Conservation (phyloP, 768 basidiomycete genomes). For the Mycena pura region DNA sequence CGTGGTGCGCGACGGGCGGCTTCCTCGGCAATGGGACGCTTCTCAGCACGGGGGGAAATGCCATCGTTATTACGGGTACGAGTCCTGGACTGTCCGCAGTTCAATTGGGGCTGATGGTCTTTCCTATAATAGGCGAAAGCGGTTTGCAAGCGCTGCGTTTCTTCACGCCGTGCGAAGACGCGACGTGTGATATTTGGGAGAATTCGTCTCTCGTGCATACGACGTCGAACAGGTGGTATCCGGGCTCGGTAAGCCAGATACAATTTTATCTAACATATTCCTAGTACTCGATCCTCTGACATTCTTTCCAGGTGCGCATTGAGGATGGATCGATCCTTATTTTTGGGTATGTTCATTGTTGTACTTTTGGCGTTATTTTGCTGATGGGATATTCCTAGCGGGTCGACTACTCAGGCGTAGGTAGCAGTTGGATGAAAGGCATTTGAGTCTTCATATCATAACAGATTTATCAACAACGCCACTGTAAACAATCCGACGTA, state of each 20-base stretch:
- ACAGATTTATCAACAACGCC: not conserved
- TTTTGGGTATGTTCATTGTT: too few species aligned
- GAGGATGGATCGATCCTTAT: too few species aligned
- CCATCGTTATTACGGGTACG: conserved; percentile 6
- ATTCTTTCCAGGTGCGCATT: not conserved
- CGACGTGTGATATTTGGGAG: too few species aligned
- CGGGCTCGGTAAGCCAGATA: too few species aligned
- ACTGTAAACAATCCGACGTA: conserved; percentile 58
- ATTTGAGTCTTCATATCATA: conserved; percentile 41
- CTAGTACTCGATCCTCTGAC: not conserved
- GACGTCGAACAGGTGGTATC: too few species aligned
- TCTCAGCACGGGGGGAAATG: conserved; percentile 28
- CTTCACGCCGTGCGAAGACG: too few species aligned
- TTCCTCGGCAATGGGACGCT: conserved; percentile 49
- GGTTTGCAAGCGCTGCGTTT: too few species aligned
- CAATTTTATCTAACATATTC: conserved; percentile 35
- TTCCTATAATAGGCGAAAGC: conserved; percentile 8
- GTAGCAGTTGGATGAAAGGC: not conserved
- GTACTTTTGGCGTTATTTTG: conserved; percentile 15
- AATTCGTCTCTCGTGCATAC: too few species aligned
- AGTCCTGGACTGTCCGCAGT: not conserved
- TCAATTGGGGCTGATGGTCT: not conserved
- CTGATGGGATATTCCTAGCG: conserved; percentile 53
- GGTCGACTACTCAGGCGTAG: not conserved
- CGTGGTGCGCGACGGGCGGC: too few species aligned